Evolutionary conservation across 805 yeast genomes (phyloP), one percentile per base, ranked within the genome.

Genomic region (Tetrapisispora iriomotensis): DNA sequence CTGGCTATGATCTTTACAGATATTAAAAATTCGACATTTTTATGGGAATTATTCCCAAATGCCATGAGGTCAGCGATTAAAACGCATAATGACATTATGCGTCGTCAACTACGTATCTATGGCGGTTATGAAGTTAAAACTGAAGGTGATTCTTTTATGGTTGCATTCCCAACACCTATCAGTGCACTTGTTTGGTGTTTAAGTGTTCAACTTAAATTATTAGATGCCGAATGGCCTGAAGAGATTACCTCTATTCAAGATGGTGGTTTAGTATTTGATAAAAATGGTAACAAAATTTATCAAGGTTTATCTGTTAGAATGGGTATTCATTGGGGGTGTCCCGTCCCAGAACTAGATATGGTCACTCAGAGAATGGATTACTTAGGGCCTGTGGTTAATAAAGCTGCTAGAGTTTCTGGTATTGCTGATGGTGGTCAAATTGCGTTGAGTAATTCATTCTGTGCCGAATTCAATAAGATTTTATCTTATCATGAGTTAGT

Each of bases 121-220:
- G 96, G 97, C 26, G 99, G 98, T 2, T 92, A 92, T 58, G 99
- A 92, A 60, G 98, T 92, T 21, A 92, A 92, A 59, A 92, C 96
- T 2, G 99, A 92, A 75, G 99, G 99, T 56, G 99, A 92, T 69
- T 95, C 98, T 0, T 92, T 92, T 51, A 88, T 92, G 85, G 96
- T 92, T 12, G 85, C 96, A 10, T 92, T 92, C 60, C 95, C 96
- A 0, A 80, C 95, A 0, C 90, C 95, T 0, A 75, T 90, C 0
- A 72, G 90, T 15, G 97, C 97, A 0, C 66, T 92, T 45, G 68
- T 86, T 27, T 92, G 98, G 97, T 86, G 96, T 66, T 79, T 88
- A 58, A 80, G 83, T 35, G 95, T 90, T 6, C 99, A 92, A 59
- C 73, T 80, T 40, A 94, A 85, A 56, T 55, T 83, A 12, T 65